Conservation (phyloP, 148 eudicot species). For the Diospyros lotus region DNA sequence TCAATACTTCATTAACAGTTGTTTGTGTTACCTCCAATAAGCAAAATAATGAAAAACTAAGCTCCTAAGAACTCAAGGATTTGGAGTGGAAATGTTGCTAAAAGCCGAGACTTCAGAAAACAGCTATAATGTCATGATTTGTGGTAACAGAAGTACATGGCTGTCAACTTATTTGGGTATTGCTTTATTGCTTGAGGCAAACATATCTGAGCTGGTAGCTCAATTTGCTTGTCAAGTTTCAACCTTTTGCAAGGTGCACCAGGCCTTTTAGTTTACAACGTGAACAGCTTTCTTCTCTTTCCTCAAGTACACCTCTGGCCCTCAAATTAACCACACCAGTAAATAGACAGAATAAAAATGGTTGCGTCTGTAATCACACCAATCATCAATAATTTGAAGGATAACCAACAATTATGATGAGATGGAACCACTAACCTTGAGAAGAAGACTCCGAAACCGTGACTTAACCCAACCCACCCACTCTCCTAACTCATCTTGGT, state of each 20-base stretch:
- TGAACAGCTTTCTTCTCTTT: neutral
- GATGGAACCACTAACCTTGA: slow-evolving; percentile 31
- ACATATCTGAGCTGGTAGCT: neutral
- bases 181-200: neutral
- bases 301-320: neutral
- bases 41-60: neutral
- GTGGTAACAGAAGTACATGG: neutral
- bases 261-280: neutral
- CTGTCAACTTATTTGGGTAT: neutral
- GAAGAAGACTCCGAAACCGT: slow-evolving; percentile 43
- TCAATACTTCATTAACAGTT: neutral
- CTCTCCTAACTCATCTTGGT: slow-evolving; percentile 34
- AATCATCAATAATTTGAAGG: neutral
- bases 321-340: slow-evolving; percentile 6
- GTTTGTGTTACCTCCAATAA: neutral
- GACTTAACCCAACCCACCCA: slow-evolving; percentile 67
- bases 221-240: neutral
- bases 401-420: neutral
- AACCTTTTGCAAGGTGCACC: neutral
- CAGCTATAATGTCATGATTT: neutral
- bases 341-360: neutral
- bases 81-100: neutral
- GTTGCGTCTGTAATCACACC: neutral
- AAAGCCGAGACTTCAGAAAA: neutral
- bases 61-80: too few relatives aligned